Percentiles rank a stretch among this genome's conserved stretches.
Conservation (phyloP, 116 monocot genomes). For the Iris pallida region DNA sequence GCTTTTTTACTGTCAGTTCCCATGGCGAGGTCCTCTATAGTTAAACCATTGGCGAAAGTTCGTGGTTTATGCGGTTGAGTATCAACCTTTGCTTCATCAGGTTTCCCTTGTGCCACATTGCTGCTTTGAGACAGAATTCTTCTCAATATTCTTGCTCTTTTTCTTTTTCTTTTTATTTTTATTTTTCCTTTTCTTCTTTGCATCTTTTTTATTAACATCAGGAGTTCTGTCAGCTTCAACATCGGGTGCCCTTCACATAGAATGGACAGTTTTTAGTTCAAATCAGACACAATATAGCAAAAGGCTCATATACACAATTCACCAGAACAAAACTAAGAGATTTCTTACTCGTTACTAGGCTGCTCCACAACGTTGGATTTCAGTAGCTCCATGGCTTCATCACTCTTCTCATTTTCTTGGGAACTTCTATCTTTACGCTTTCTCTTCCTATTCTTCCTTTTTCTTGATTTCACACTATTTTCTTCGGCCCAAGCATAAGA, state of each 20-base stretch:
- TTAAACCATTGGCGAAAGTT: slow-evolving; percentile 65
- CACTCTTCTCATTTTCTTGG: too few relatives aligned
- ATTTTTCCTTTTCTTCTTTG: slow-evolving; percentile 55
- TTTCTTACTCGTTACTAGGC: too few relatives aligned
- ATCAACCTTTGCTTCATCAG: neutral
- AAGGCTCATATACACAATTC: too few relatives aligned
- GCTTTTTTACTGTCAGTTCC: slow-evolving; percentile 87
- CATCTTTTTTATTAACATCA: slow-evolving; percentile 9
- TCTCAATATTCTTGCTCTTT: slow-evolving; percentile 21
- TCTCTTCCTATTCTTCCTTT: slow-evolving; percentile 53
- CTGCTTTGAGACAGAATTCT: slow-evolving; percentile 17
- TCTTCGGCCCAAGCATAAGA: slow-evolving; percentile 5
- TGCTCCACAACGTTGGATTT: too few relatives aligned
- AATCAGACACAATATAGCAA: too few relatives aligned
- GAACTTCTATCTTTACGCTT: slow-evolving; percentile 10
- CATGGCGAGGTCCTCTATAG: slow-evolving; percentile 76
- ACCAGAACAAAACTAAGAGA: too few relatives aligned
- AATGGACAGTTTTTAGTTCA: neutral
- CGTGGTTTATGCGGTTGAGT: slow-evolving; percentile 17
- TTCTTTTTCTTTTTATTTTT: slow-evolving; percentile 71
- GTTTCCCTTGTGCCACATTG: slow-evolving; percentile 8
- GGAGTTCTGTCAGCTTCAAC: slow-evolving; percentile 1
- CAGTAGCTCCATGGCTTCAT: too few relatives aligned
- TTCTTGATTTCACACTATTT: slow-evolving; percentile 4
- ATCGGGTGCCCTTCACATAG: slow-evolving; percentile 3